Percentiles rank a stretch among this genome's conserved stretches.
These are phyloP conservation scores for Sclerotinia trifoliorum DNA, from an alignment of 2,329 filamentous ascomycete genomes.

Conservation along the genomic window DNA sequence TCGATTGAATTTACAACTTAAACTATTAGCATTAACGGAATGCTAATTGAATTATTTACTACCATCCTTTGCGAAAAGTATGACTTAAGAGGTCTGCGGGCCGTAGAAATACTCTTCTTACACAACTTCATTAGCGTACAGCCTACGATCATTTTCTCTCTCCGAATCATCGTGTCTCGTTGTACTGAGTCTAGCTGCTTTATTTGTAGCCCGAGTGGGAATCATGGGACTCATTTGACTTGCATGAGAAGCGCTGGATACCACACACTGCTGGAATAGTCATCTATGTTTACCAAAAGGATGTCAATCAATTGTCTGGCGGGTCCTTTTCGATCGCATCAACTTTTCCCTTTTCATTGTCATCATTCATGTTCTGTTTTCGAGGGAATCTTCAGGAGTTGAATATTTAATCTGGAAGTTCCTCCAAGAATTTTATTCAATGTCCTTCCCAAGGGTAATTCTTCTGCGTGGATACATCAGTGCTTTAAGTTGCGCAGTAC, in stretches of 20 bases:
- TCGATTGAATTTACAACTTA: not conserved
- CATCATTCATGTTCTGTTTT: not conserved
- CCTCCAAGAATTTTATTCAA: not conserved
- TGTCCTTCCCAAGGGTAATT: not conserved
- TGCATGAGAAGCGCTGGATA: not conserved
- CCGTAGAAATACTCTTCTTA: slow-evolving; percentile 12
- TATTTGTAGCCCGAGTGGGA: not conserved
- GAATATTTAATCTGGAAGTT: not conserved
- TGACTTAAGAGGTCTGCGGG: not conserved
- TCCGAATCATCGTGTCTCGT: slow-evolving; percentile 12
- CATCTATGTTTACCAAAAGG: not conserved
- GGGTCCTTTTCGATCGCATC: not conserved
- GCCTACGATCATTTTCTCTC: slow-evolving; percentile 3
- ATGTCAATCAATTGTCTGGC: not conserved
- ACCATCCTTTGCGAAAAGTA: not conserved
- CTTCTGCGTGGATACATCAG: not conserved
- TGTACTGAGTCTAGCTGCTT: not conserved
- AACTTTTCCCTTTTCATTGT: no score
- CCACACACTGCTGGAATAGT: not conserved
- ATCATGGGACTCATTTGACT: slow-evolving; percentile 9
- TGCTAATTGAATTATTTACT: no score
- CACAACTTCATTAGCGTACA: not conserved
- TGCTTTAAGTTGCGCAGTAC: not conserved
- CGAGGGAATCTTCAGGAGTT: not conserved
- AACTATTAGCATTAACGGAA: not conserved